phyloP scores from a whole-genome alignment of 2,329 filamentous ascomycete species.

The Penicillium glabrum region DNA sequence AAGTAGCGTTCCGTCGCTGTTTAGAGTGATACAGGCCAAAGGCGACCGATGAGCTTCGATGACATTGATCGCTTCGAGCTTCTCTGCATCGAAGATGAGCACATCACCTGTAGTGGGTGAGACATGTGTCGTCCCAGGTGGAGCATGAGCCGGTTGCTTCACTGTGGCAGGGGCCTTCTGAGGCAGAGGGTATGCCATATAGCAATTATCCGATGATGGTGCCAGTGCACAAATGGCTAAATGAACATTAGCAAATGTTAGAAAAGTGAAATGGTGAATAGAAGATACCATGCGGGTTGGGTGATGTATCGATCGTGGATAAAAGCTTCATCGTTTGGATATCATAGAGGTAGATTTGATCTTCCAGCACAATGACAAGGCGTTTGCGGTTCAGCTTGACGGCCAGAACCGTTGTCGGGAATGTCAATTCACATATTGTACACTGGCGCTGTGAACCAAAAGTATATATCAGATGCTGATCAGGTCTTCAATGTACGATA shows the following conservation, averaged over 20 bases:
- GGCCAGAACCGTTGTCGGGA: conserved; percentile 92
- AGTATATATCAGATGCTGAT: conserved; percentile 2
- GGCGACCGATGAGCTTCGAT: conserved; percentile 93
- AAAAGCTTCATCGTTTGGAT: conserved; percentile 98
- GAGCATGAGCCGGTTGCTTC: conserved; percentile 74
- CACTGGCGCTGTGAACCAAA: conserved; percentile 59
- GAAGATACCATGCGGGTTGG: conserved; percentile 71
- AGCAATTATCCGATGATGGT: conserved; percentile 93
- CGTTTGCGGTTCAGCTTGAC: conserved; percentile 93
- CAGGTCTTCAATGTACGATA: background rate
- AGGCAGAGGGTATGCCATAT: conserved; percentile 88
- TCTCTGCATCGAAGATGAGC: conserved; percentile 85
- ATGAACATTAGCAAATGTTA: background rate
- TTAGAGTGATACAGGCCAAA: conserved; percentile 84
- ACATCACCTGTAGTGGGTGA: conserved; percentile 88
- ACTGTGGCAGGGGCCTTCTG: conserved; percentile 58
- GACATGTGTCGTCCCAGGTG: conserved; percentile 71
- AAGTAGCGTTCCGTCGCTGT: conserved; percentile 85
- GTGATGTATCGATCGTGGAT: conserved; percentile 88
- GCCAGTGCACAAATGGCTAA: conserved; percentile 86
- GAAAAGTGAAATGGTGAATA: background rate
- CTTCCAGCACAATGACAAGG: conserved; percentile 88
- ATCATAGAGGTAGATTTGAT: conserved; percentile 97
- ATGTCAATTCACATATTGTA: conserved; percentile 97
- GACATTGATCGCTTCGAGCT: conserved; percentile 89